These are phyloP conservation scores for Paecilomyces fulvus DNA, from an alignment of 2,329 filamentous ascomycete species.

Conservation along the genomic window DNA sequence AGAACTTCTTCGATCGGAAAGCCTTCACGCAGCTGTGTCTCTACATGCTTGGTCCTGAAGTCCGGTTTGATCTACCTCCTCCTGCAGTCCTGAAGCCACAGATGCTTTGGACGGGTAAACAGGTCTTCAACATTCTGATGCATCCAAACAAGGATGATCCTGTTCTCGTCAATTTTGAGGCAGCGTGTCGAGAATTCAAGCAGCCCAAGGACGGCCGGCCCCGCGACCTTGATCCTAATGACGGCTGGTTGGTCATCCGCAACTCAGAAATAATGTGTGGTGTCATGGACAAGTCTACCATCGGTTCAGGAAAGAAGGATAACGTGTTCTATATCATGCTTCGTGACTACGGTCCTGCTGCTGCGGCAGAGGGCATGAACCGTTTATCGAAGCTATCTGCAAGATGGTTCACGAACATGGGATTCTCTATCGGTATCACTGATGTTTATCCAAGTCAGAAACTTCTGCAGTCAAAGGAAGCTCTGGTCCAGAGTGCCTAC, in stretches of 20 bases:
- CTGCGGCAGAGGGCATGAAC: constrained; percentile 88
- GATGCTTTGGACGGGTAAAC: constrained; percentile 91
- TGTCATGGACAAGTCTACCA: constrained; percentile 93
- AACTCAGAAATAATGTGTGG: constrained; percentile 98
- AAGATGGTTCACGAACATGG: constrained; percentile 76
- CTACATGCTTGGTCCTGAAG: constrained; percentile 81
- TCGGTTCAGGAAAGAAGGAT: constrained; percentile 96
- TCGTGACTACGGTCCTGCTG: constrained; percentile 84
- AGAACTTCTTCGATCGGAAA: constrained; percentile 82
- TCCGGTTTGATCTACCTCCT: constrained; percentile 73
- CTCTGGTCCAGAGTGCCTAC: constrained; percentile 71
- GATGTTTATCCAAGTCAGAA: constrained; percentile 78
- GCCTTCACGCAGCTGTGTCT: constrained; percentile 84
- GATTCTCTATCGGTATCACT: constrained; percentile 92
- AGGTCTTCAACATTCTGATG: constrained; percentile 88
- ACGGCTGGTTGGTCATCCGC: constrained; percentile 83
- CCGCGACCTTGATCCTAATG: constrained; percentile 67
- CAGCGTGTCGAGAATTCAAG: constrained; percentile 71
- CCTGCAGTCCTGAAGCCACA: constrained; percentile 80
- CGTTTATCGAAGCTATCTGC: constrained; percentile 84
- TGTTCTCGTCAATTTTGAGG: constrained; percentile 85
- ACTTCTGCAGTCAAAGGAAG: constrained; percentile 64
- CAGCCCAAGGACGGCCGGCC: constrained; percentile 29
- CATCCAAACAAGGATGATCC: constrained; percentile 75
- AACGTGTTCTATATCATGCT: constrained; percentile 96